phyloP scores from a whole-genome alignment of 768 basidiomycete species.

The Russula sp. region DNA sequence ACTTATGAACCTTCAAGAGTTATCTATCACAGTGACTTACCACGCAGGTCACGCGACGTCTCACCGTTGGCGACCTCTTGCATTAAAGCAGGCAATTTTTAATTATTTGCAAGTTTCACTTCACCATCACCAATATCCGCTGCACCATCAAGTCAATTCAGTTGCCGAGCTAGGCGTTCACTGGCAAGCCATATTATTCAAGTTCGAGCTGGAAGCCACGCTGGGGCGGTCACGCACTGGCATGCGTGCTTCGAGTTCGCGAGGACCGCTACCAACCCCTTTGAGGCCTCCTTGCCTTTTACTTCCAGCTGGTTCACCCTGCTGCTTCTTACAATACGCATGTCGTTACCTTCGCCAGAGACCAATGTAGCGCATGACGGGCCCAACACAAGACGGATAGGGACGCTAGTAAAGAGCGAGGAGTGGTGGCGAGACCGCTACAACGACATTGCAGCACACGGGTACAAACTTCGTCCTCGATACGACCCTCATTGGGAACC shows the following conservation, averaged over 20 bases:
- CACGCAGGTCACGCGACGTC: too few relatives aligned
- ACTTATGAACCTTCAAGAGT: too few relatives aligned
- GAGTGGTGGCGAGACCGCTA: slow-evolving; percentile 16
- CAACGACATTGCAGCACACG: neutral
- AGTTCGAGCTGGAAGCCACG: too few relatives aligned
- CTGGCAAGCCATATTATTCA: too few relatives aligned
- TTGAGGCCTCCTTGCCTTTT: neutral
- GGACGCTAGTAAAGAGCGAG: slow-evolving; percentile 12
- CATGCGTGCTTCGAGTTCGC: neutral
- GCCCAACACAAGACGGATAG: neutral
- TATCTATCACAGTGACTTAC: too few relatives aligned
- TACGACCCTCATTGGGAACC: slow-evolving; percentile 15
- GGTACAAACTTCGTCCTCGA: slow-evolving; percentile 19
- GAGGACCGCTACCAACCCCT: neutral
- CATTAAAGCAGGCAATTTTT: too few relatives aligned
- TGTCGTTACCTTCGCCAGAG: neutral
- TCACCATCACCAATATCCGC: too few relatives aligned
- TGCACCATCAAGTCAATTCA: too few relatives aligned
- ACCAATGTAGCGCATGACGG: neutral
- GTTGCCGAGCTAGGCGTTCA: too few relatives aligned
- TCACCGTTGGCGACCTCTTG: too few relatives aligned
- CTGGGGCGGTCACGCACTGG: too few relatives aligned
- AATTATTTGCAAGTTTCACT: too few relatives aligned
- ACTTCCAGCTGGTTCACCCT: neutral
- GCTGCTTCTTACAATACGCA: neutral